Conservation (phyloP, 352 stramenopile species). For the Ophiocytium majus region DNA sequence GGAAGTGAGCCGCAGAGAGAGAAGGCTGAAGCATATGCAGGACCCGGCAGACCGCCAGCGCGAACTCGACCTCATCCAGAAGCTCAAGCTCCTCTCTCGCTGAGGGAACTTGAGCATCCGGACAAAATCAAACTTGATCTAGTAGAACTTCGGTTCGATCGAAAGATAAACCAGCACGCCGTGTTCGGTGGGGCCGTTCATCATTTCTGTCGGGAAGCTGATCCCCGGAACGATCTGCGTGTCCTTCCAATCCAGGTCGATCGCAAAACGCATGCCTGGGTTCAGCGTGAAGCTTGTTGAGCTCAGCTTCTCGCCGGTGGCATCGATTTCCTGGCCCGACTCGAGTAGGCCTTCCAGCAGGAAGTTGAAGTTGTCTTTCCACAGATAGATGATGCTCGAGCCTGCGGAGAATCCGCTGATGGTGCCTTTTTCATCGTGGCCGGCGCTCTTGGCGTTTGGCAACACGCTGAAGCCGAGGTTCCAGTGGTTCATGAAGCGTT, state of each 20-base stretch:
- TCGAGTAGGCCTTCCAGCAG: neutral
- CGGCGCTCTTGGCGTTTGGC: neutral
- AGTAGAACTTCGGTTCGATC: conserved; percentile 13
- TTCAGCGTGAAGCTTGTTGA: neutral
- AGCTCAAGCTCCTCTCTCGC: too few species aligned
- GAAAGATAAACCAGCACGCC: conserved; percentile 7
- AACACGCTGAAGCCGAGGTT: neutral
- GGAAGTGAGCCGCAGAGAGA: neutral
- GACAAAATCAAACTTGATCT: too few species aligned
- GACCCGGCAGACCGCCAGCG: too few species aligned
- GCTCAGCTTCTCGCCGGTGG: neutral
- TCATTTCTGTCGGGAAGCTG: neutral
- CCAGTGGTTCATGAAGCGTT: conserved; percentile 10
- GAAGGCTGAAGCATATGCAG: neutral
- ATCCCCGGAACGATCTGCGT: conserved; percentile 2
- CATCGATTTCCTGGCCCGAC: conserved; percentile 4
- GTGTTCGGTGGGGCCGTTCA: neutral
- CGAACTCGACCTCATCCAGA: too few species aligned
- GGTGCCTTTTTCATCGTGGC: neutral
- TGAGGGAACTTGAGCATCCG: too few species aligned
- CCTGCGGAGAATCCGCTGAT: neutral
- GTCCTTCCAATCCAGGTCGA: neutral
- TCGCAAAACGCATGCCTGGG: neutral
- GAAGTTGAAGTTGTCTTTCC: conserved; percentile 11
- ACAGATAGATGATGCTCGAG: neutral